phyloP scores from a whole-genome alignment of 1,284 basidiomycete species.

The Ustilago sp. region DNA sequence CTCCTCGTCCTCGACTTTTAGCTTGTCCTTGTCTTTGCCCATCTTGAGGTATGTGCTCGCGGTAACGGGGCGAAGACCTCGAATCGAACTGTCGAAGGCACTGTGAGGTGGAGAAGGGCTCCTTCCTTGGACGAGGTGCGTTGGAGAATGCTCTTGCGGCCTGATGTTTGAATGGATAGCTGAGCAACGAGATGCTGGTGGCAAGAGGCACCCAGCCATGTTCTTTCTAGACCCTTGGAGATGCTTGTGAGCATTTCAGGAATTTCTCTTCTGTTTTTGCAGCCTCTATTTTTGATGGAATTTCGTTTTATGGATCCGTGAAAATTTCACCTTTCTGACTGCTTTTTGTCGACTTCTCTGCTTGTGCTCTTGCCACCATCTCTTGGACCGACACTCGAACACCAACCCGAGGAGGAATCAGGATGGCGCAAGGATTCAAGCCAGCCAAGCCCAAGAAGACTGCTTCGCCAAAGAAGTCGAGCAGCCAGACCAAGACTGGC shows the following conservation, averaged over 20 bases:
- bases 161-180: background rate
- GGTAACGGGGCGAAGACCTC: background rate
- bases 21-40: slow-evolving; percentile 41
- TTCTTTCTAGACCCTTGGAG: background rate
- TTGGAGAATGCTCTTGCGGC: background rate
- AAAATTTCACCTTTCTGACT: background rate
- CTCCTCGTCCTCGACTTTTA: slow-evolving; percentile 12
- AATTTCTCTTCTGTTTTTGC: slow-evolving; percentile 5
- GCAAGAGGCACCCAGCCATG: background rate
- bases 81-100: background rate
- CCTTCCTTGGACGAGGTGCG: background rate
- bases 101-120: background rate
- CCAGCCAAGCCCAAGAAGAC: slow-evolving; percentile 50
- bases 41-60: slow-evolving; percentile 2
- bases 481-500: slow-evolving; percentile 40
- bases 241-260: slow-evolving; percentile 8
- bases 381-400: background rate
- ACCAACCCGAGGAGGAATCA: background rate
- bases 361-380: background rate
- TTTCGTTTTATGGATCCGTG: slow-evolving; percentile 6
- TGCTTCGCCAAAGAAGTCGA: slow-evolving; percentile 31
- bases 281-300: slow-evolving; percentile 8
- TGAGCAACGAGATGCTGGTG: background rate
- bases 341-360: background rate
- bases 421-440: slow-evolving; percentile 61